phyloP scores from a whole-genome alignment of 371 early-diverging fungal genomes.

The Mortierella sp. region DNA sequence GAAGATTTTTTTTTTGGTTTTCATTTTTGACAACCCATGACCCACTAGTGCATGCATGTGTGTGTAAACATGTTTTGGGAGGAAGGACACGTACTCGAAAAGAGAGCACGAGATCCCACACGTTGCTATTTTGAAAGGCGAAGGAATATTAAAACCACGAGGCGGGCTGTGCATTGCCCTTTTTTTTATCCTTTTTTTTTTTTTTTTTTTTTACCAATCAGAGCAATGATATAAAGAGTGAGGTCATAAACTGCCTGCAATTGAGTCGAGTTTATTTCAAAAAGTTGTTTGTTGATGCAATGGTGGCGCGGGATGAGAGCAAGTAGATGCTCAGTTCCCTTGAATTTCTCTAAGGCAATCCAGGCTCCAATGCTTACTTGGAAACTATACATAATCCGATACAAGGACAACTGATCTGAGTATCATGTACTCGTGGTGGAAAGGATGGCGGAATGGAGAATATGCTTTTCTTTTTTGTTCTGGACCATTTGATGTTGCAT shows the following conservation, averaged over 20 bases:
- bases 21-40: neutral
- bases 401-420: too few species aligned
- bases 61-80: too few species aligned
- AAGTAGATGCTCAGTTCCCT: constrained; percentile 20
- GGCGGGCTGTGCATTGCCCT: constrained; percentile 13
- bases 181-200: constrained; percentile 9
- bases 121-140: neutral
- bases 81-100: neutral
- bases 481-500: too few species aligned
- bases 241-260: neutral
- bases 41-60: constrained; percentile 7
- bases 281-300: neutral
- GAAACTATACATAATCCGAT: too few species aligned
- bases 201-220: constrained; percentile 4
- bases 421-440: too few species aligned
- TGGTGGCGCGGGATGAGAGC: neutral
- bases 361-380: neutral
- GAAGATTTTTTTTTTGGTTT: constrained; percentile 6
- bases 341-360: constrained; percentile 4
- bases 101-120: neutral
- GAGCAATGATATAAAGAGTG: neutral
- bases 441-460: too few species aligned
- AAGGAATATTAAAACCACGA: constrained; percentile 19
- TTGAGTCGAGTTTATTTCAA: too few species aligned
- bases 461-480: too few species aligned